Conservation (phyloP, 495 filamentous ascomycete species). For the Neurospora sp. region DNA sequence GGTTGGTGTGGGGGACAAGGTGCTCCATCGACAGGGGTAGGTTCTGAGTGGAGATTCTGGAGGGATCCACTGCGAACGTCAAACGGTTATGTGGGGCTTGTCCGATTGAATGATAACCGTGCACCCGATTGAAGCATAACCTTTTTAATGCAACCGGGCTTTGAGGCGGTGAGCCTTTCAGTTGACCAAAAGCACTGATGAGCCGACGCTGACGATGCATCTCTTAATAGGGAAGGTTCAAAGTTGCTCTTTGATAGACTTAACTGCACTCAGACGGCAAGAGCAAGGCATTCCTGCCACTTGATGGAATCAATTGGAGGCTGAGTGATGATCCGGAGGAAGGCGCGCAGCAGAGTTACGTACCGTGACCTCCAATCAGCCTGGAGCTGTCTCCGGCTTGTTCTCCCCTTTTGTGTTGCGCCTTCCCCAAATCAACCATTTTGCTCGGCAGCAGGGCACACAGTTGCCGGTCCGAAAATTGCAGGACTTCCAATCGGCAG, state of each 20-base stretch:
- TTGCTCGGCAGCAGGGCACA: background rate
- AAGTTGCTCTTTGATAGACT: background rate
- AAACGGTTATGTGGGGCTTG: background rate
- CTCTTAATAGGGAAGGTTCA: background rate
- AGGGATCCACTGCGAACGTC: background rate
- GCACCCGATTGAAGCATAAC: background rate
- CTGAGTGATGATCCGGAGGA: background rate
- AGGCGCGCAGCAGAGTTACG: background rate
- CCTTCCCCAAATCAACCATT: background rate
- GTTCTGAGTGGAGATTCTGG: background rate
- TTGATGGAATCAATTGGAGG: background rate
- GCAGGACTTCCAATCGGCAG: constrained; percentile 16
- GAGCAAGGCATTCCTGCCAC: background rate
- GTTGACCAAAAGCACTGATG: background rate
- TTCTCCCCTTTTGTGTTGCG: background rate
- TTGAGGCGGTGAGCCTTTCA: background rate
- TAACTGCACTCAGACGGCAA: background rate
- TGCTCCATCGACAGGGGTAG: background rate
- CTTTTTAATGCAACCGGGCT: background rate
- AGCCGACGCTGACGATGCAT: background rate
- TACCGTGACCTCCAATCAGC: background rate
- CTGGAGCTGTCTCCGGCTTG: background rate
- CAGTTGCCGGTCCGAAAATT: background rate
- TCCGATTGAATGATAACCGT: background rate
- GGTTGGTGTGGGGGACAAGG: background rate